Base-by-base conservation (phyloP, 2,329 filamentous ascomycete genomes). In the Pestalotiopsis sp. region DNA sequence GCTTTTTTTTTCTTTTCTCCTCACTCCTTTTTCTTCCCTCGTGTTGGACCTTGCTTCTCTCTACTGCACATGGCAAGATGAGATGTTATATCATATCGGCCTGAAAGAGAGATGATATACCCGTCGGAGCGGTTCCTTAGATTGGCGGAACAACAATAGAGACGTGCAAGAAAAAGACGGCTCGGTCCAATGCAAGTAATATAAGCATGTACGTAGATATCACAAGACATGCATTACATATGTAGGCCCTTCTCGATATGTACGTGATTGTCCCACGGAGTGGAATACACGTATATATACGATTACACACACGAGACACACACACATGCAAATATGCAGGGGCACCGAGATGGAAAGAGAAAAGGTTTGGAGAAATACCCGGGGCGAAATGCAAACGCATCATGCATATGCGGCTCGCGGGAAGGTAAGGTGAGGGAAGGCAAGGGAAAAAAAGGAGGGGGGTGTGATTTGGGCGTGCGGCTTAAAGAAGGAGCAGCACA, bases 351-450 rank as follows among this genome's bases (percentile, higher is more conserved):
- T 14, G 17, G 36, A 17, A 62, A 62, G 59, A 20, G 36, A 62
- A 39, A 36, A 41, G 59, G 31, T 20, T 59, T 52, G 45, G 57
- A 9, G 57, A 36, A 36, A 13, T 59, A 27, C 57, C 59, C 59
- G 36, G 25, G 25, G 17, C 59, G 20, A 25, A 20, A 36, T 36
- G 25, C 27, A 39, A 17, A n/a, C 27, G n/a, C 59, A 41, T 39
- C 59, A 39, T 59, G 31, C 59, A 62, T 62, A 62, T 62, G 59
- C 59, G 9, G 31, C 59, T 39, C 27, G 27, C 25, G 59, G 31
- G 27, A 62, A 62, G 59, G 59, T 17, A 36, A 62, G 59, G 36
- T 14, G 17, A 39, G n/a, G 59, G 27, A 20, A 62, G 59, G 59
- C 58, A 38, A 23, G 57, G 57, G n/a, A 25, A 25, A 25, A 27